phyloP scores from a whole-genome alignment of 1,139 yeast genomes.

The Debaryomyces psychrophilus region DNA sequence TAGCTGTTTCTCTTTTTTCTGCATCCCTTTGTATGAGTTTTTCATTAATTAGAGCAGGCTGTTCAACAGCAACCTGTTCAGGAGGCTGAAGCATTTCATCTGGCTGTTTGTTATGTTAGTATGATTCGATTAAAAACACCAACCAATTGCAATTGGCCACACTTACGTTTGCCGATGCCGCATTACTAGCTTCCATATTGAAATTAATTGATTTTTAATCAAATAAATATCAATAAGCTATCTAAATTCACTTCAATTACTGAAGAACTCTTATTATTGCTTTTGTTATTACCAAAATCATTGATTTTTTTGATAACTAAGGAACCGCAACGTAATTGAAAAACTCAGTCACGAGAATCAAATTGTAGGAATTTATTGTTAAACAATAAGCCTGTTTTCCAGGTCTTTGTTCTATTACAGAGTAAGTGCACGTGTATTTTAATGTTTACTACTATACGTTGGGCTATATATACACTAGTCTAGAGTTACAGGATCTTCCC shows the following conservation, averaged over 20 bases:
- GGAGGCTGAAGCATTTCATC: slow-evolving; percentile 30
- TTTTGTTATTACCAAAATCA: background rate
- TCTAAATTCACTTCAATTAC: slow-evolving; percentile 2
- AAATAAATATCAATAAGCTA: background rate
- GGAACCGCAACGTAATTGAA: slow-evolving; percentile 10
- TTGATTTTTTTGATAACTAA: slow-evolving; percentile 2
- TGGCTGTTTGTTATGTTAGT: slow-evolving; percentile 24
- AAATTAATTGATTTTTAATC: background rate
- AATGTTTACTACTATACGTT: background rate
- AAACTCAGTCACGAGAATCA: slow-evolving; percentile 8
- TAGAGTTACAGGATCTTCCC: slow-evolving; percentile 43
- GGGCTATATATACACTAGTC: slow-evolving; percentile 20
- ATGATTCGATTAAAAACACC: background rate
- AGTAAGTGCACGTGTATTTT: background rate
- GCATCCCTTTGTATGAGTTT: background rate
- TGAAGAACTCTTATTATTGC: slow-evolving; percentile 4
- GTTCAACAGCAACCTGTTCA: slow-evolving; percentile 23
- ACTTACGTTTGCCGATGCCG: slow-evolving; percentile 12
- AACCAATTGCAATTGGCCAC: background rate
- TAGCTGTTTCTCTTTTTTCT: slow-evolving; percentile 3
- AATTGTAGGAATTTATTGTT: background rate
- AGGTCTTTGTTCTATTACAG: background rate
- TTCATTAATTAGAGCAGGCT: slow-evolving; percentile 12
- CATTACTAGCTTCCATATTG: slow-evolving; percentile 1
- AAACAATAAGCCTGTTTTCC: slow-evolving; percentile 1